A percentile compares a stretch with the other conserved stretches of the same genome.
Conservation (phyloP, 768 basidiomycete species). For the Sporobolomyces phaffii region DNA sequence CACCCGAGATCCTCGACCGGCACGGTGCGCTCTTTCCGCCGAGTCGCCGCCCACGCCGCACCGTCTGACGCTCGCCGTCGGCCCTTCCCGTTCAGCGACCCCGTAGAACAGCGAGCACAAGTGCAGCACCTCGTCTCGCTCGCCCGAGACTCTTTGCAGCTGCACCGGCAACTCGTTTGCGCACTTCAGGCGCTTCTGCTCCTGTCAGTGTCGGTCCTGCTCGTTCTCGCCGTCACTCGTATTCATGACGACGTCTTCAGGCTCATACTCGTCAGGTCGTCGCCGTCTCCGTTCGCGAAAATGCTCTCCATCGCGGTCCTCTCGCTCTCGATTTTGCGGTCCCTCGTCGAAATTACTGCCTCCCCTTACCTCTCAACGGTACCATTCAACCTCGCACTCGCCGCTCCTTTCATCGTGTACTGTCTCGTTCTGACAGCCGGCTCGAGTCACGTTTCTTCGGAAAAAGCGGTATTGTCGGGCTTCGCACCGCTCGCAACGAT, state of each 20-base stretch:
- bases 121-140: not conserved
- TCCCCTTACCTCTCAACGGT: not conserved
- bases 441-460: too few species aligned
- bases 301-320: not conserved
- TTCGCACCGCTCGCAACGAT: too few species aligned
- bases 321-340: not conserved
- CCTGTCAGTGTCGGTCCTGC: not conserved
- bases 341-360: not conserved
- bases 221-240: not conserved
- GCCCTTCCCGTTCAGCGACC: not conserved
- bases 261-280: not conserved
- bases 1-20: slow-evolving; percentile 2
- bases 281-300: not conserved
- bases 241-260: not conserved
- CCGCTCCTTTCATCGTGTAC: too few species aligned
- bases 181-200: not conserved
- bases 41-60: not conserved
- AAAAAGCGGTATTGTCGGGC: too few species aligned
- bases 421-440: too few species aligned
- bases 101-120: not conserved
- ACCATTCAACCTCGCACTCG: too few species aligned
- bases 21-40: too few species aligned
- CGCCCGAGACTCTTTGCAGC: not conserved
- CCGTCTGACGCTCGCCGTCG: not conserved
- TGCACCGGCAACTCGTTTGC: not conserved